phyloP scores from a whole-genome alignment of 768 basidiomycete genomes.

The Rhizopogon vesiculosus region DNA sequence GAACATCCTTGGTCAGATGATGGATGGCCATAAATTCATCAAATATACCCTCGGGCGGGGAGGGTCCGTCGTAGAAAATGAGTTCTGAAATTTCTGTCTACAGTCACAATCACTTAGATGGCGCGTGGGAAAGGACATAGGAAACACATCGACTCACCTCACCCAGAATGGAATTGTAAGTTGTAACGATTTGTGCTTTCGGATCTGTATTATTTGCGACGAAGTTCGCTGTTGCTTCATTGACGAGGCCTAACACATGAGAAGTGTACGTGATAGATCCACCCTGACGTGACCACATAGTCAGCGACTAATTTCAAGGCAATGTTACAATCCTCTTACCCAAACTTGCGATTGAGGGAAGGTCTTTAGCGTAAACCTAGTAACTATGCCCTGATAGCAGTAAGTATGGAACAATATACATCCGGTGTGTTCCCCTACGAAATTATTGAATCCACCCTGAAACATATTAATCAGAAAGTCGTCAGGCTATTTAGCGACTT shows the following conservation, averaged over 20 bases:
- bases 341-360: conserved; percentile 54
- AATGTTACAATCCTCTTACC: conserved; percentile 30
- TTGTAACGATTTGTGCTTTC: conserved; percentile 32
- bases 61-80: conserved; percentile 52
- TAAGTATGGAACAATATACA: conserved; percentile 30
- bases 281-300: background rate
- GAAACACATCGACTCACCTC: conserved; percentile 12
- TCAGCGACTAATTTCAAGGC: background rate
- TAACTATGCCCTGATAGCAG: conserved; percentile 44
- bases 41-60: conserved; percentile 13
- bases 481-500: background rate
- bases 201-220: conserved; percentile 3
- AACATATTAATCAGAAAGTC: background rate
- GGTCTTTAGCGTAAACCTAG: conserved; percentile 46
- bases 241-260: background rate
- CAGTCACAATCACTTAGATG: background rate
- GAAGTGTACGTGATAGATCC: conserved; percentile 6
- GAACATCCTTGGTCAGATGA: conserved; percentile 6
- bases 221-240: conserved; percentile 4
- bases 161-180: conserved; percentile 33
- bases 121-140: conserved; percentile 38
- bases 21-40: conserved; percentile 22
- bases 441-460: conserved; percentile 61
- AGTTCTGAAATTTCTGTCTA: conserved; percentile 21
- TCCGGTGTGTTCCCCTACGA: conserved; percentile 19